Percentiles rank a stretch among this genome's conserved stretches.
Evolutionary conservation across 805 yeast species (phyloP).

Genomic region (Kazachstania kunashirensis): DNA sequence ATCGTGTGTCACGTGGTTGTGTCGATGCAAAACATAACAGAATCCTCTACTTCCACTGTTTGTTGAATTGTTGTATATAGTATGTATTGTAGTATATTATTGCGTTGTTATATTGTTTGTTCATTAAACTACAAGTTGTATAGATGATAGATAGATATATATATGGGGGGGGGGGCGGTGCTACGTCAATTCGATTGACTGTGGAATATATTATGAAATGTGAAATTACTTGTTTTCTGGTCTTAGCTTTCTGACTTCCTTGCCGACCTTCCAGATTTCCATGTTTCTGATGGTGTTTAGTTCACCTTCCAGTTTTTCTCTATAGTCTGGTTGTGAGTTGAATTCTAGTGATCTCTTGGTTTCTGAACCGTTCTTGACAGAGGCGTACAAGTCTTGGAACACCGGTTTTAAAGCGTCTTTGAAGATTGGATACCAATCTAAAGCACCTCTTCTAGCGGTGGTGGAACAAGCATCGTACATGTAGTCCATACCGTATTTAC

Average conservation of each 20-base stretch:
- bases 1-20: too few relatives aligned
- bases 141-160: not conserved
- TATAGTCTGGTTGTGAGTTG: slow-evolving; percentile 97
- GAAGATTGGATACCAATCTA: slow-evolving; percentile 99
- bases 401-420: slow-evolving; percentile 98
- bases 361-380: slow-evolving; percentile 93
- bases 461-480: slow-evolving; percentile 99
- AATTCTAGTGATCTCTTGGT: slow-evolving; percentile 96
- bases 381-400: slow-evolving; percentile 88
- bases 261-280: slow-evolving; percentile 99
- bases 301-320: slow-evolving; percentile 91
- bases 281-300: slow-evolving; percentile 86
- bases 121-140: too few relatives aligned
- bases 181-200: slow-evolving; percentile 29
- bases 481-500: slow-evolving; percentile 99
- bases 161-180: not conserved
- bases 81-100: too few relatives aligned
- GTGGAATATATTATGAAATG: slow-evolving; percentile 5
- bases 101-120: too few relatives aligned
- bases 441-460: slow-evolving; percentile 99
- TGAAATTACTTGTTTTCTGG: slow-evolving; percentile 85
- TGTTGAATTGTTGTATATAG: too few relatives aligned
- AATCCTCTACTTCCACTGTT: too few relatives aligned
- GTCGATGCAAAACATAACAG: too few relatives aligned
- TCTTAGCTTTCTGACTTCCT: slow-evolving; percentile 98